These are phyloP conservation scores for Parachlorella kessleri DNA, from an alignment of 139 green algal genomes.

Conservation along the genomic window DNA sequence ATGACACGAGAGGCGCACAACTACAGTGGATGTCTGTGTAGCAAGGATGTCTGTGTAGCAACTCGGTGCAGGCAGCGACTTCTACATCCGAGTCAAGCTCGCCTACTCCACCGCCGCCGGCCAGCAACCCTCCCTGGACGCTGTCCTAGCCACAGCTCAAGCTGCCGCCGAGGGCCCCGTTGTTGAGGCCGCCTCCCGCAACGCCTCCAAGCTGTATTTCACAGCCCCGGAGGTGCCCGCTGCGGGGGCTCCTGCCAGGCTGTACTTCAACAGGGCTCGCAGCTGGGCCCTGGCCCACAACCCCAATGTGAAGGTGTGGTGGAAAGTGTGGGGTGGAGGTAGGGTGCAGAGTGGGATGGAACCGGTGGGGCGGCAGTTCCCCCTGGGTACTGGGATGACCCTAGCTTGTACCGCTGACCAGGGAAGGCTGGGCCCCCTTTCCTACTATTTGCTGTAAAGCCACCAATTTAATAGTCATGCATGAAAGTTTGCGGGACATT, in stretches of 20 bases:
- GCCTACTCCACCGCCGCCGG: background rate
- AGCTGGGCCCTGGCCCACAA: background rate
- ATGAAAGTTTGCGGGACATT: no score
- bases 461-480: no score
- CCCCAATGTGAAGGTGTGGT: slow-evolving; percentile 16
- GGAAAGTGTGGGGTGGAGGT: background rate
- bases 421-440: no score
- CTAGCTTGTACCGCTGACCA: no score
- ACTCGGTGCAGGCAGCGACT: slow-evolving; percentile 27
- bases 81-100: slow-evolving; percentile 31
- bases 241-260: slow-evolving; percentile 20
- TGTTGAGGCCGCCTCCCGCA: background rate
- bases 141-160: slow-evolving; percentile 1
- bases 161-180: background rate
- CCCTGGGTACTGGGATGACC: no score
- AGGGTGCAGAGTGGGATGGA: no score
- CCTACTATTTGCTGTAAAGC: no score
- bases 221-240: slow-evolving; percentile 35
- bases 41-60: no score
- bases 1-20: no score
- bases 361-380: no score
- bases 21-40: no score
- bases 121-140: background rate
- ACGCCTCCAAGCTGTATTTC: slow-evolving; percentile 23
- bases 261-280: slow-evolving; percentile 41